Evolutionary conservation across 805 yeast species (phyloP).

Genomic region (Soucietia sequanensis): DNA sequence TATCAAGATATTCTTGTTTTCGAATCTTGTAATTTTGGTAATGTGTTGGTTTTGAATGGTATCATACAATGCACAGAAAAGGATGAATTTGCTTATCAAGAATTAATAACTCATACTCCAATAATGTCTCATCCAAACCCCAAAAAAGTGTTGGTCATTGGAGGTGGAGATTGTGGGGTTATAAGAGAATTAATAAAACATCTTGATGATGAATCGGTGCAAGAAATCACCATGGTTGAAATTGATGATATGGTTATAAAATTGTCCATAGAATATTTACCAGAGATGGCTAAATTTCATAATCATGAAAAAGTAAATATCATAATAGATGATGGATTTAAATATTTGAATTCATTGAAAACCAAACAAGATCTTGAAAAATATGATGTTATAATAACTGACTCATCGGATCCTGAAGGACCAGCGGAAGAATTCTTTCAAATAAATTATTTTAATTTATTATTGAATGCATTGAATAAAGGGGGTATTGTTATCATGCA

Average conservation of each 20-base stretch:
- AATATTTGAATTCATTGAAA: slow-evolving; percentile 51
- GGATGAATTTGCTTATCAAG: slow-evolving; percentile 94
- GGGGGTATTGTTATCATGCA: slow-evolving; percentile 79
- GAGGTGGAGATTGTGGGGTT: slow-evolving; percentile 98
- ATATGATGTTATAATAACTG: slow-evolving; percentile 85
- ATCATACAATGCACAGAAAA: slow-evolving; percentile 88
- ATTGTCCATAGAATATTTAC: slow-evolving; percentile 68
- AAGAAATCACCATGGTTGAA: slow-evolving; percentile 76
- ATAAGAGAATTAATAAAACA: slow-evolving; percentile 84
- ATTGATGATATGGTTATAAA: slow-evolving; percentile 82
- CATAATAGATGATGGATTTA: slow-evolving; percentile 78
- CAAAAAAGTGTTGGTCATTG: slow-evolving; percentile 76
- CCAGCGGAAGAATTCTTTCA: slow-evolving; percentile 92
- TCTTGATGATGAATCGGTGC: slow-evolving; percentile 46
- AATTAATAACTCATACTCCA: slow-evolving; percentile 83
- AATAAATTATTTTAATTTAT: slow-evolving; percentile 66
- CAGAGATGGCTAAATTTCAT: slow-evolving; percentile 69
- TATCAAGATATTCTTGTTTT: slow-evolving; percentile 85
- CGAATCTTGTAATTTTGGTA: slow-evolving; percentile 73
- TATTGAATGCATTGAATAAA: slow-evolving; percentile 59
- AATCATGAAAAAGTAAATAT: slow-evolving; percentile 65
- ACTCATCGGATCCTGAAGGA: slow-evolving; percentile 93
- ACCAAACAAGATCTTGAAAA: slow-evolving; percentile 37
- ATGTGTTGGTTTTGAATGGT: slow-evolving; percentile 86
- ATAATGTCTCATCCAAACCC: slow-evolving; percentile 76